A percentile compares a stretch with the other conserved stretches of the same genome.
phyloP scores from a whole-genome alignment of 805 yeast genomes.

The Dipodascopsis tothii region DNA sequence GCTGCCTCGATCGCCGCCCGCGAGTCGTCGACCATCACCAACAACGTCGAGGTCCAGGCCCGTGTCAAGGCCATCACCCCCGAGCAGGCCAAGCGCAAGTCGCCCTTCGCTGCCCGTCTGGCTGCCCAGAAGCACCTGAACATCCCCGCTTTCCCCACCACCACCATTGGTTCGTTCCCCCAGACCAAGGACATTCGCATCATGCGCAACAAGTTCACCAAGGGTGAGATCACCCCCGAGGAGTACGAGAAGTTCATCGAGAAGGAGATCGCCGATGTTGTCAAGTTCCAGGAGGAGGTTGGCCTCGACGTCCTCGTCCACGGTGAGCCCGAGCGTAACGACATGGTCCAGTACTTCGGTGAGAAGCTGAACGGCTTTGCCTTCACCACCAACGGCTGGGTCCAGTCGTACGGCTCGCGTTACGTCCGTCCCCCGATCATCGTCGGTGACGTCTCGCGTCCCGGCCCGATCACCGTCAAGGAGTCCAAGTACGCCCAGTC shows the following conservation, averaged over 20 bases:
- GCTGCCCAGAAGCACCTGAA: constrained; percentile 84
- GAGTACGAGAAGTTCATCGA: constrained; percentile 95
- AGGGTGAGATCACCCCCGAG: constrained; percentile 92
- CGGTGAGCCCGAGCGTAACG: constrained; percentile 99
- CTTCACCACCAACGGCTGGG: constrained; percentile 99
- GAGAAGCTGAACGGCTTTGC: constrained; percentile 97
- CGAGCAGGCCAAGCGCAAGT: constrained; percentile 67
- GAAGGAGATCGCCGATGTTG: constrained; percentile 90
- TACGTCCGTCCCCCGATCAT: constrained; percentile 99
- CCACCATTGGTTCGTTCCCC: constrained; percentile 99
- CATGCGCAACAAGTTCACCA: constrained; percentile 95
- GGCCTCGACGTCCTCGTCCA: constrained; percentile 97
- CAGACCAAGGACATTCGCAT: constrained; percentile 99
- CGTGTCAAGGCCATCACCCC: constrained; percentile 69
- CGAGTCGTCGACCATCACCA: constrained; percentile 78
- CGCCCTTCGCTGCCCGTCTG: constrained; percentile 81
- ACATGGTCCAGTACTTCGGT: constrained; percentile 99
- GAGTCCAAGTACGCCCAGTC: constrained; percentile 99
- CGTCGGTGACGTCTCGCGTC: constrained; percentile 98
- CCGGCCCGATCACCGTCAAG: constrained; percentile 96
- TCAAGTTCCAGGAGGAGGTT: constrained; percentile 98
- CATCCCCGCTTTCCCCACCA: constrained; percentile 98
- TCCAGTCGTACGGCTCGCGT: constrained; percentile 99
- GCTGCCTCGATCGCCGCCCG: constrained; percentile 80
- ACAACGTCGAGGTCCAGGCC: constrained; percentile 81